Percentiles rank a stretch among this genome's conserved stretches.
Conservation (phyloP, 1,284 basidiomycete species). For the Sanghuangporus baumii region DNA sequence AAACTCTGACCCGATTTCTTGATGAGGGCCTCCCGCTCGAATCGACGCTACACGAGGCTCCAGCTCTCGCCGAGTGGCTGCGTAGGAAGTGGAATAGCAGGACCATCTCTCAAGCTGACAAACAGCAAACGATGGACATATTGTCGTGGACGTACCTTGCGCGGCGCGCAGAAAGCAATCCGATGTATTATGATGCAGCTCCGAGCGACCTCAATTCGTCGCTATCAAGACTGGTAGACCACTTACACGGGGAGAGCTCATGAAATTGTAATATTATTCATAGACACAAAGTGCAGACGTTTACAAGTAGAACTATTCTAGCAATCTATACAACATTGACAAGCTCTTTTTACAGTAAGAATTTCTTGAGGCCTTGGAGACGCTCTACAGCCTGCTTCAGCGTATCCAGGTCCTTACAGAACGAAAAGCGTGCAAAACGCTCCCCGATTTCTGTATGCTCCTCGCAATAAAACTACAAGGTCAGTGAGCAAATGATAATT, state of each 20-base stretch:
- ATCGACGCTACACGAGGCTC: constrained; percentile 62
- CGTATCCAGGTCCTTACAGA: constrained; percentile 89
- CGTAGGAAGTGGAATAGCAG: constrained; percentile 33
- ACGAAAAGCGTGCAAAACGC: constrained; percentile 82
- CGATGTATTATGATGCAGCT: constrained; percentile 75
- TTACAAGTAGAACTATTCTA: neutral
- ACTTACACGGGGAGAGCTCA: constrained; percentile 30
- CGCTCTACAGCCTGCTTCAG: constrained; percentile 74
- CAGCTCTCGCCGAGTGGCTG: constrained; percentile 50
- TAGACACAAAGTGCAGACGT: neutral
- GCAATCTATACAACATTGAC: neutral
- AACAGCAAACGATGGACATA: constrained; percentile 70
- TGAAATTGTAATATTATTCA: neutral
- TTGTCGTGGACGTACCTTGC: constrained; percentile 82
- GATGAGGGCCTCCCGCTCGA: constrained; percentile 87
- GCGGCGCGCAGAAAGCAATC: constrained; percentile 71
- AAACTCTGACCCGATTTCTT: constrained; percentile 77
- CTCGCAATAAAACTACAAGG: constrained; percentile 77
- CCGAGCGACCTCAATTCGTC: constrained; percentile 40
- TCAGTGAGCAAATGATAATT: neutral
- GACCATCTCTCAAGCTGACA: constrained; percentile 35
- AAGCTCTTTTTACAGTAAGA: constrained; percentile 32
- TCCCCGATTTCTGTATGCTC: constrained; percentile 84
- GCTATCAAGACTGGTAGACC: constrained; percentile 71
- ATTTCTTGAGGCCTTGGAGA: constrained; percentile 69